Evolutionary conservation across 2,329 filamentous ascomycete species (phyloP).

Genomic region (Cercospora beticola): DNA sequence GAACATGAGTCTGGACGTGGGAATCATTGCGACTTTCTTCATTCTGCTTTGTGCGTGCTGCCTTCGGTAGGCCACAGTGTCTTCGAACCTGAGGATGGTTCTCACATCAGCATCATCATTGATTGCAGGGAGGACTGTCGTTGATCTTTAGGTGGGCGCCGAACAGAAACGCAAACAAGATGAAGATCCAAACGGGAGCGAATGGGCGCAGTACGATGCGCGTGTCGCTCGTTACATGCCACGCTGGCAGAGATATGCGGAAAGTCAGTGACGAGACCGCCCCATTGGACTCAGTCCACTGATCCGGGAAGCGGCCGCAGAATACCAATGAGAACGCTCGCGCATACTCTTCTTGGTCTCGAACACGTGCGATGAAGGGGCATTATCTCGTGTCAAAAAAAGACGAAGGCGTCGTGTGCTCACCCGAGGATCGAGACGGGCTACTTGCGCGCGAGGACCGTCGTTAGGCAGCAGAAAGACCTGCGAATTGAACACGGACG

Average conservation of each 20-base stretch:
- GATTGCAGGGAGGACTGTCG: neutral
- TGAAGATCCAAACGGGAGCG: neutral
- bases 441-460: neutral
- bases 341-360: neutral
- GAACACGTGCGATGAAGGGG: neutral
- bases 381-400: neutral
- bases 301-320: neutral
- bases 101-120: neutral
- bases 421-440: neutral
- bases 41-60: neutral
- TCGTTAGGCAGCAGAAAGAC: too few relatives aligned
- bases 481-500: neutral
- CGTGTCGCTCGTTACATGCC: neutral
- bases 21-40: neutral
- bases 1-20: neutral
- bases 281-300: neutral
- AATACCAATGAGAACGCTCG: neutral
- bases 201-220: neutral
- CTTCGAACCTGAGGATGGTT: neutral
- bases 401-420: neutral
- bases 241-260: neutral
- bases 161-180: neutral
- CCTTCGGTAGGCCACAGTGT: neutral
- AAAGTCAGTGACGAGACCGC: neutral
- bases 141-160: neutral